Percentiles rank a stretch among this genome's conserved stretches.
Evolutionary conservation across 495 filamentous ascomycete species (phyloP).

Genomic region (Glonium stellatum): DNA sequence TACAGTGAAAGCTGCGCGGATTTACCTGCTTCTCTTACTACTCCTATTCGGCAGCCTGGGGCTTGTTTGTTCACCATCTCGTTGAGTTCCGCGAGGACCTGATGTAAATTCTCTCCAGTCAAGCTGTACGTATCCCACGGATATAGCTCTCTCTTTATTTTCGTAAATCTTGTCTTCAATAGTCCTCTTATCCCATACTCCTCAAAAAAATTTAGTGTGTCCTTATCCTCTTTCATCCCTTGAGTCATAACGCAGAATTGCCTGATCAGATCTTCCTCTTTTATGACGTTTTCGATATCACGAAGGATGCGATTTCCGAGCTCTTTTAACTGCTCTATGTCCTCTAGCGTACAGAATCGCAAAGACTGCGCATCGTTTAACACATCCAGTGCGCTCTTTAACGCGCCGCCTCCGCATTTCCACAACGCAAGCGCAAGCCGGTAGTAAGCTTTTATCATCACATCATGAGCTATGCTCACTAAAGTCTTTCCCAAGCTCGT

Average conservation of each 20-base stretch:
- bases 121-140: conserved; percentile 20
- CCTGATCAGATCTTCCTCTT: conserved; percentile 4
- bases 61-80: conserved; percentile 1
- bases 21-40: background rate
- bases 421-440: conserved; percentile 28
- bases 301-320: conserved; percentile 12
- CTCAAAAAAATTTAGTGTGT: background rate
- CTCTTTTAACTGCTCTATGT: conserved; percentile 6
- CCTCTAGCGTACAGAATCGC: background rate
- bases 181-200: conserved; percentile 4
- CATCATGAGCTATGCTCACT: conserved; percentile 1
- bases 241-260: background rate
- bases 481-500: background rate
- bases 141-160: conserved; percentile 21
- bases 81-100: background rate
- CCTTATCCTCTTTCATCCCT: background rate
- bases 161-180: conserved; percentile 16
- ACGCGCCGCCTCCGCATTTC: conserved; percentile 32
- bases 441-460: conserved; percentile 20
- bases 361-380: conserved; percentile 7
- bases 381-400: conserved; percentile 24
- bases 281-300: conserved; percentile 5
- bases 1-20: background rate
- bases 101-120: conserved; percentile 1
- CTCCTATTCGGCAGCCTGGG: background rate